Conservation (phyloP, 192 early-diverging fungal species). For the Kickxella alabastrina region DNA sequence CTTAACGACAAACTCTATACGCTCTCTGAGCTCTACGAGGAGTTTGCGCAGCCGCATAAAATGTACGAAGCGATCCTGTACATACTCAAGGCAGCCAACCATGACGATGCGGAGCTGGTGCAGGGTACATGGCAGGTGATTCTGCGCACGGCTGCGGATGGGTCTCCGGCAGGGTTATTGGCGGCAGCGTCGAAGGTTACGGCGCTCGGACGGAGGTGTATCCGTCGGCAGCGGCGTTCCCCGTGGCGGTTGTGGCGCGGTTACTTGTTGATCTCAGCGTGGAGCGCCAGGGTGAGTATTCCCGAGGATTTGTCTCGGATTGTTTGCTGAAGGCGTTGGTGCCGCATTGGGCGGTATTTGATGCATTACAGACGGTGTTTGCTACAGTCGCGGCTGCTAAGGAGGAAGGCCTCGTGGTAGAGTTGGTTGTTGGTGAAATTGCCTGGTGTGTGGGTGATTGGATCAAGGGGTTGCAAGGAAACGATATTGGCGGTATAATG, state of each 20-base stretch:
- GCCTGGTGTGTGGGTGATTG: constrained; percentile 10
- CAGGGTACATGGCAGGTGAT: constrained; percentile 30
- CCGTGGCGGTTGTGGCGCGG: constrained; percentile 11
- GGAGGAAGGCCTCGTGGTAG: neutral
- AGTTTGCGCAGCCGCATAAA: constrained; percentile 52
- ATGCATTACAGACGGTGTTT: constrained; percentile 26
- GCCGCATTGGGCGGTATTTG: constrained; percentile 35
- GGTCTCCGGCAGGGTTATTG: constrained; percentile 26
- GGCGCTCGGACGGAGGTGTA: constrained; percentile 31
- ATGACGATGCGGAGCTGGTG: constrained; percentile 44
- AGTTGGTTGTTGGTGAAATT: constrained; percentile 31
- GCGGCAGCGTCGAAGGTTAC: constrained; percentile 21
- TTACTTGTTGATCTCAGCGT: constrained; percentile 18
- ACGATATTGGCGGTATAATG: too few relatives aligned
- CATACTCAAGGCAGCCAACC: constrained; percentile 57
- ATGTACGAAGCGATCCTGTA: constrained; percentile 53
- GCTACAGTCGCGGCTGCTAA: neutral
- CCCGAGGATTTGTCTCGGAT: constrained; percentile 14
- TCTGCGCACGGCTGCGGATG: constrained; percentile 29
- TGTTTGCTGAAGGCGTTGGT: constrained; percentile 23
- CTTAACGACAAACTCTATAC: constrained; percentile 18
- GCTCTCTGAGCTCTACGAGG: constrained; percentile 50
- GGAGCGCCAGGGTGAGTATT: constrained; percentile 24
- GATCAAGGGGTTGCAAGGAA: constrained; percentile 15
- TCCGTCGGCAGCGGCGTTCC: constrained; percentile 44